phyloP scores from a whole-genome alignment of 2,329 filamentous ascomycete species.

The Bipolaris victoriae region DNA sequence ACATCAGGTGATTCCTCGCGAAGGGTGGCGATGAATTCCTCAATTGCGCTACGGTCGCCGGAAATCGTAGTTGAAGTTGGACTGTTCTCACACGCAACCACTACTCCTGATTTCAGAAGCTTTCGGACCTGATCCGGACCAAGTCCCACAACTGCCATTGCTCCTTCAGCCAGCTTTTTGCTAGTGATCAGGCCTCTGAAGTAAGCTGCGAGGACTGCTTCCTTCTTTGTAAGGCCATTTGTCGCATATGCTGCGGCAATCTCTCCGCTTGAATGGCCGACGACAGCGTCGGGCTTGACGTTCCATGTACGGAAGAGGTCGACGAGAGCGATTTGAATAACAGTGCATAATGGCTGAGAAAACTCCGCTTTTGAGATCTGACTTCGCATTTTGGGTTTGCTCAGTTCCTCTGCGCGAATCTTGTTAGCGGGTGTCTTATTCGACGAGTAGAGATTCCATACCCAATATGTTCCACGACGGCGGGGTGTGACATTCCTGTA shows the following conservation, averaged over 20 bases:
- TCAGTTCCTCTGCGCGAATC: not conserved
- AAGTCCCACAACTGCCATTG: not conserved
- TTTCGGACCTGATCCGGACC: too few species aligned
- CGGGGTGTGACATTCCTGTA: slow-evolving; percentile 12
- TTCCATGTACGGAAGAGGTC: slow-evolving; percentile 10
- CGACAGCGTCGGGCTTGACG: slow-evolving; percentile 23
- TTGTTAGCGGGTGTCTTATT: too few species aligned
- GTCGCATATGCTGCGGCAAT: slow-evolving; percentile 49
- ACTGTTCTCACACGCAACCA: too few species aligned
- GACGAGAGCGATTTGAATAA: slow-evolving; percentile 15
- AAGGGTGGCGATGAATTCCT: too few species aligned
- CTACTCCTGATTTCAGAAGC: too few species aligned
- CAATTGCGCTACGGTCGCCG: too few species aligned
- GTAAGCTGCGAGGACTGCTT: not conserved
- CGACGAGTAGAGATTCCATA: too few species aligned
- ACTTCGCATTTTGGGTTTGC: not conserved
- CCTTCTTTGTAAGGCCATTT: not conserved
- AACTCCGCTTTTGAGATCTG: not conserved
- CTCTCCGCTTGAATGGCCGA: slow-evolving; percentile 52
- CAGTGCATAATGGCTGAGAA: slow-evolving; percentile 8
- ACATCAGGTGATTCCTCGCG: too few species aligned
- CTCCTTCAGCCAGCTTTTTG: not conserved
- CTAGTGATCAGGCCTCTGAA: not conserved
- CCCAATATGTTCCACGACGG: too few species aligned
- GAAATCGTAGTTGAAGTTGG: too few species aligned